A percentile compares a stretch with the other conserved stretches of the same genome.
phyloP scores from a whole-genome alignment of 495 filamentous ascomycete species.

The Talaromyces trachyspermus region DNA sequence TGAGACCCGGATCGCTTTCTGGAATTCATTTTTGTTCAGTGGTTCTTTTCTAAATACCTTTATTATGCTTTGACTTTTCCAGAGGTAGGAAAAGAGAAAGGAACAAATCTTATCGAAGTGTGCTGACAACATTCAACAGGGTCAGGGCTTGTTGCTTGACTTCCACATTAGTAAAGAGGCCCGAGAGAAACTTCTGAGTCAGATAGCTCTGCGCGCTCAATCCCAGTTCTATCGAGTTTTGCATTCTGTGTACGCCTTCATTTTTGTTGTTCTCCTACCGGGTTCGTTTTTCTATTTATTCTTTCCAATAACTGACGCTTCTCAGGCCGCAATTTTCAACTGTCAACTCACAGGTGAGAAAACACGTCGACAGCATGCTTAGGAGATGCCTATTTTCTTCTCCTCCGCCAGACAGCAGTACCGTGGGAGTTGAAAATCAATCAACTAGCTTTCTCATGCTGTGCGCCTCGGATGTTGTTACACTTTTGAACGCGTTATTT shows the following conservation, averaged over 20 bases:
- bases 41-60: conserved; percentile 85
- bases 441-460: conserved; percentile 28
- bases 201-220: conserved; percentile 70
- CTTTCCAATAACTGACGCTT: conserved; percentile 9
- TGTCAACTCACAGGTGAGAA: conserved; percentile 51
- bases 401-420: too few species aligned
- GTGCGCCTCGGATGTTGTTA: conserved; percentile 32
- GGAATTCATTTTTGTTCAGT: conserved; percentile 77
- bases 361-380: conserved; percentile 72
- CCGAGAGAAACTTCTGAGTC: conserved; percentile 78
- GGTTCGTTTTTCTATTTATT: too few species aligned
- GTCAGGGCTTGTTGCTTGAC: conserved; percentile 78
- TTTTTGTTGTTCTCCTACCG: too few species aligned
- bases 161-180: conserved; percentile 88
- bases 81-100: conserved; percentile 55
- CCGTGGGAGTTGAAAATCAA: not conserved
- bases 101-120: not conserved
- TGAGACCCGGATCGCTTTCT: conserved; percentile 63
- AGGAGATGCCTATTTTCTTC: conserved; percentile 5
- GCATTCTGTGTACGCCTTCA: conserved; percentile 44
- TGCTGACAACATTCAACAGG: conserved; percentile 34
- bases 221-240: conserved; percentile 54
- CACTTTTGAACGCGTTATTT: conserved; percentile 36
- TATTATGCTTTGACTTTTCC: conserved; percentile 80
- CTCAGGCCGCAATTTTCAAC: conserved; percentile 34